Conservation (phyloP, 495 filamentous ascomycete species). For the Haplographium delicatum region DNA sequence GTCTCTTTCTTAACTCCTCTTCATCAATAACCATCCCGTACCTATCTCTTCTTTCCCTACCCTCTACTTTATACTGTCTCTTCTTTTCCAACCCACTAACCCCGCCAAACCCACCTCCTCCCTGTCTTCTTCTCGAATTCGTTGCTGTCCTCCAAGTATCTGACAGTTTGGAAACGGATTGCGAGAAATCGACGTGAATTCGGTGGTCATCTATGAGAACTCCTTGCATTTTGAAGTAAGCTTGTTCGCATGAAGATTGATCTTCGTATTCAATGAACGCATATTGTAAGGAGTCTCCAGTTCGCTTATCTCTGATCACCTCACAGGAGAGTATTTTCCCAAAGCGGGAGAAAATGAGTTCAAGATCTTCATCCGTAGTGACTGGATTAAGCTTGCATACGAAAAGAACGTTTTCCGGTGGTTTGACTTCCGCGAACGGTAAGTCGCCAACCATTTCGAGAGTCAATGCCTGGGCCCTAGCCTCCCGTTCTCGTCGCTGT, state of each 20-base stretch:
- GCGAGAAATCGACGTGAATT: conserved; percentile 97
- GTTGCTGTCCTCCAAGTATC: conserved; percentile 84
- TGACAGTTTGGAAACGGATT: conserved; percentile 88
- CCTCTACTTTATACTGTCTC: conserved; percentile 75
- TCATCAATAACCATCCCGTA: conserved; percentile 85
- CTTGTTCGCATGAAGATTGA: conserved; percentile 86
- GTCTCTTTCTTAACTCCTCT: conserved; percentile 51
- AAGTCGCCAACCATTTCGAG: conserved; percentile 97
- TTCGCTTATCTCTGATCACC: conserved; percentile 90
- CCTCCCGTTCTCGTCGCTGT: conserved; percentile 80
- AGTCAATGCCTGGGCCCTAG: conserved; percentile 88
- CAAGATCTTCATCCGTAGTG: conserved; percentile 82
- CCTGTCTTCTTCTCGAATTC: conserved; percentile 70
- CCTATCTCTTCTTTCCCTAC: conserved; percentile 37
- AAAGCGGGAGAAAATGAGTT: conserved; percentile 95
- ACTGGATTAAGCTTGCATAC: conserved; percentile 99
- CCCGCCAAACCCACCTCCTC: conserved; percentile 83
- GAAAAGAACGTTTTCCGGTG: conserved; percentile 94
- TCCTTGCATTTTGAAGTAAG: conserved; percentile 97
- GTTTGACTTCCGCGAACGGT: conserved; percentile 96
- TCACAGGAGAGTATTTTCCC: conserved; percentile 94
- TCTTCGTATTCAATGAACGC: conserved; percentile 97
- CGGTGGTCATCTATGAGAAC: conserved; percentile 96
- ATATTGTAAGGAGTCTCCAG: conserved; percentile 92
- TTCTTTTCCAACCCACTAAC: conserved; percentile 81